Conservation (phyloP, 1,284 basidiomycete species). For the Earliella scabrosa region DNA sequence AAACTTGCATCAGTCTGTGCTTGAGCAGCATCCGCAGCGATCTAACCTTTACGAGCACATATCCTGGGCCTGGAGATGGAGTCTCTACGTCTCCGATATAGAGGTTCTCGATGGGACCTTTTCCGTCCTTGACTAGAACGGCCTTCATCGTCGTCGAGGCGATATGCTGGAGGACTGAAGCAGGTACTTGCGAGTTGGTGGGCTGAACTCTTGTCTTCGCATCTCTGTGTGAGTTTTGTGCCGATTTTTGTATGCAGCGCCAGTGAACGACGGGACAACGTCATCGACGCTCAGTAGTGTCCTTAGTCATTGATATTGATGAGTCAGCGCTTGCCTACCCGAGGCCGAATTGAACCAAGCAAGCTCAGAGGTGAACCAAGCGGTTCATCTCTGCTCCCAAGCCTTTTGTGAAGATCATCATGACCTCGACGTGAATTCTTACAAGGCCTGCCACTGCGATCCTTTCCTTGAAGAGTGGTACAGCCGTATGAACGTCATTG, state of each 20-base stretch:
- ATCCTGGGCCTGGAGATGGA: slow-evolving; percentile 55
- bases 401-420: too few relatives aligned
- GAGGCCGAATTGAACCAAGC: neutral
- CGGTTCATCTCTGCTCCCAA: neutral
- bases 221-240: neutral
- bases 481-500: too few relatives aligned
- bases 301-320: too few relatives aligned
- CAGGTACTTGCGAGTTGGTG: too few relatives aligned
- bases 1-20: neutral
- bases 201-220: neutral
- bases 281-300: too few relatives aligned
- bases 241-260: too few relatives aligned
- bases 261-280: too few relatives aligned
- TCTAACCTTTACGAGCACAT: slow-evolving; percentile 80
- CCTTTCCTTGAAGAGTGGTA: too few relatives aligned
- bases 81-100: slow-evolving; percentile 78
- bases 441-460: too few relatives aligned
- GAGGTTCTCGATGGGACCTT: slow-evolving; percentile 79
- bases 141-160: slow-evolving; percentile 68
- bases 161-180: neutral
- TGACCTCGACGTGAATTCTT: neutral
- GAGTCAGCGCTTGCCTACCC: neutral
- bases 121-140: slow-evolving; percentile 80
- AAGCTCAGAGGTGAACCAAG: neutral
- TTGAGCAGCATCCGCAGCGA: neutral